phyloP scores from a whole-genome alignment of 202 grass and related monocot genomes.

The Panicum virgatum region DNA sequence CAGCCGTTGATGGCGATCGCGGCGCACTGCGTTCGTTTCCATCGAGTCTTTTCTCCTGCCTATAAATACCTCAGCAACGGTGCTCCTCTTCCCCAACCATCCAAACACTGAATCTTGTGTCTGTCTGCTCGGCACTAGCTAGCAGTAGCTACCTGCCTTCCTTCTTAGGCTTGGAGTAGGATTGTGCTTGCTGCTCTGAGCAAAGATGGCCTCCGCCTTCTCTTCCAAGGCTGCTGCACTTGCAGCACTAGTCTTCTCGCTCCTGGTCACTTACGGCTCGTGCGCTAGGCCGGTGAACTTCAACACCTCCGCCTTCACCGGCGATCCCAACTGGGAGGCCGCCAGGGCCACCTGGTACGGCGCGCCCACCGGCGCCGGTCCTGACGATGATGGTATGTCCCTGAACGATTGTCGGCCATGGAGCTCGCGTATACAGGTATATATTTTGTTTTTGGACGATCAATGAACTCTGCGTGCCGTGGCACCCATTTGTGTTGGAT shows the following conservation, averaged over 20 bases:
- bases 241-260: slow-evolving; percentile 14
- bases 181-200: background rate
- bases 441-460: background rate
- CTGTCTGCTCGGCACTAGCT: slow-evolving; percentile 14
- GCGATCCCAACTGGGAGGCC: slow-evolving; percentile 49
- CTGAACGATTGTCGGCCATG: background rate
- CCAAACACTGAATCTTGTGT: slow-evolving; percentile 10
- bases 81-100: slow-evolving; percentile 24
- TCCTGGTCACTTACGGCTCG: slow-evolving; percentile 27
- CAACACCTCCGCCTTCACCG: slow-evolving; percentile 37
- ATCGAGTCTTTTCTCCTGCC: background rate
- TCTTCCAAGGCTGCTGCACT: slow-evolving; percentile 1
- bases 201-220: slow-evolving; percentile 24
- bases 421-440: background rate
- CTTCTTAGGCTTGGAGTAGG: background rate
- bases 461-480: no score
- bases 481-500: background rate
- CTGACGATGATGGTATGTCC: slow-evolving; percentile 8
- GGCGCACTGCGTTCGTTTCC: background rate
- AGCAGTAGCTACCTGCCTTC: background rate
- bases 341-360: slow-evolving; percentile 41
- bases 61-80: slow-evolving; percentile 41
- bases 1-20: slow-evolving; percentile 36
- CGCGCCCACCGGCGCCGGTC: slow-evolving; percentile 24
- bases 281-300: slow-evolving; percentile 1